Evolutionary conservation across 1,284 basidiomycete species (phyloP).

Genomic region (Apiotrichum mycotoxinovorans): DNA sequence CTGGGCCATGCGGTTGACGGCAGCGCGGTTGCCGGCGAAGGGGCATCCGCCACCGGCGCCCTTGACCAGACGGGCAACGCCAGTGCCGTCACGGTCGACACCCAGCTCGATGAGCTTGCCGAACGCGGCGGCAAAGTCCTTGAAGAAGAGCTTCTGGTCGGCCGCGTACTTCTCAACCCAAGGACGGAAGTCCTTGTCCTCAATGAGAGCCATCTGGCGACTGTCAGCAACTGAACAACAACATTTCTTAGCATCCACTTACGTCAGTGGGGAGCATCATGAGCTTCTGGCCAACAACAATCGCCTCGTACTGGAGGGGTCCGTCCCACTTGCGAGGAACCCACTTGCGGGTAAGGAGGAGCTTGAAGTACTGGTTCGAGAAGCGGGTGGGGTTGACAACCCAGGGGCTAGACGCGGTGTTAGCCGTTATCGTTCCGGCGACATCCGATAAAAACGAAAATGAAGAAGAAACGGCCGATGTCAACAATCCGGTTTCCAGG

Average conservation of each 20-base stretch:
- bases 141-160: constrained; percentile 56
- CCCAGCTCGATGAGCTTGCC: constrained; percentile 52
- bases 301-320: constrained; percentile 52
- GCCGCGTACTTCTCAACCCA: constrained; percentile 55
- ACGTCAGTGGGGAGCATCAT: constrained; percentile 58
- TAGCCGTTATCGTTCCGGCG: neutral
- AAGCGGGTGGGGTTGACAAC: constrained; percentile 54
- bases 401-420: constrained; percentile 41
- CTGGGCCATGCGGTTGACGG: constrained; percentile 2
- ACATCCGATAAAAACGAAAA: neutral
- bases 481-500: neutral
- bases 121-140: constrained; percentile 54
- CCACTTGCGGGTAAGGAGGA: constrained; percentile 55
- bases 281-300: constrained; percentile 52
- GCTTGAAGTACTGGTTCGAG: constrained; percentile 54
- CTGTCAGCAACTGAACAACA: constrained; percentile 13
- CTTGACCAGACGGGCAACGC: constrained; percentile 44
- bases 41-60: constrained; percentile 46
- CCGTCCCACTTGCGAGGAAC: constrained; percentile 56
- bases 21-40: constrained; percentile 23
- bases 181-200: constrained; percentile 47
- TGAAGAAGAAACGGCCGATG: neutral
- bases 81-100: constrained; percentile 49
- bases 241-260: constrained; percentile 10
- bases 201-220: constrained; percentile 49